These are phyloP conservation scores for Ensete ventricosum DNA, from an alignment of 176 grass and related monocot species.

Conservation along the genomic window DNA sequence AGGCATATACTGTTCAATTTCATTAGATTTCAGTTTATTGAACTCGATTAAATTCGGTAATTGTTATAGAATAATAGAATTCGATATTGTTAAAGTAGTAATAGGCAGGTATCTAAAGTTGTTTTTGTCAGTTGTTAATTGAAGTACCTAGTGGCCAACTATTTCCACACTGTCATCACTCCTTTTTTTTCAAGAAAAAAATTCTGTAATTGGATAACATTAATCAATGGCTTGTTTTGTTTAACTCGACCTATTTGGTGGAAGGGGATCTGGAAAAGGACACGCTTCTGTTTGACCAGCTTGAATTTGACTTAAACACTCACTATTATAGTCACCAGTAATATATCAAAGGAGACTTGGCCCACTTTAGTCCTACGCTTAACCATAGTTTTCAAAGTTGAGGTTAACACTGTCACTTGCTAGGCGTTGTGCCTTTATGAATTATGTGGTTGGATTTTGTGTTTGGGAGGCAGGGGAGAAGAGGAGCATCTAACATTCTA, in stretches of 20 bases:
- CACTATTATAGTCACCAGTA: background rate
- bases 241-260: background rate
- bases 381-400: background rate
- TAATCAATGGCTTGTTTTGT: no score
- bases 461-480: background rate
- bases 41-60: background rate
- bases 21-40: background rate
- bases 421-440: background rate
- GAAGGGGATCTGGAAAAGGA: background rate
- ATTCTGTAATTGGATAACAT: no score
- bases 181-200: background rate
- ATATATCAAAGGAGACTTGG: background rate
- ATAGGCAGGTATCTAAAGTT: no score
- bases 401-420: background rate
- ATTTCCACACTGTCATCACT: background rate
- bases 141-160: no score
- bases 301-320: background rate
- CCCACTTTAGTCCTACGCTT: background rate
- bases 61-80: background rate
- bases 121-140: no score
- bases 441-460: background rate
- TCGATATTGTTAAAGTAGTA: background rate
- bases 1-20: background rate
- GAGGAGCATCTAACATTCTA: background rate
- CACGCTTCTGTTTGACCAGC: background rate